Base-by-base conservation (phyloP, 2,329 filamentous ascomycete genomes). In the Aspergillus arachidicola region DNA sequence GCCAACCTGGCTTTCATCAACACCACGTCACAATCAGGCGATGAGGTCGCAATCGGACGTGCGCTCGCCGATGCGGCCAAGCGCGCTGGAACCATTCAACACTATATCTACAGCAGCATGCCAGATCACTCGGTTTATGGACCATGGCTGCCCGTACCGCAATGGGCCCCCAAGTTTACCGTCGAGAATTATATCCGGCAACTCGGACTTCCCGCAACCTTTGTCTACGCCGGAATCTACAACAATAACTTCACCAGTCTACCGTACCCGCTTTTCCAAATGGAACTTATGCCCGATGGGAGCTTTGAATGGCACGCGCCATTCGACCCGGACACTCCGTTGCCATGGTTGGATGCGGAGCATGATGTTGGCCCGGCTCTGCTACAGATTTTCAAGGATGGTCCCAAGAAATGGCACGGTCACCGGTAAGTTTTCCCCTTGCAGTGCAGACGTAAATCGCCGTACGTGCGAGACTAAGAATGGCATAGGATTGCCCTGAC, bases 191-290 rank as follows among this genome's bases (percentile, higher is more conserved):
- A 98, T 77, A 86, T 97, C 58, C 88, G 92, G 62, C 87, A 93
- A 75, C 86, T 97, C 46, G 89, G 89, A 11, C 84, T 97, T 12
- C 92, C 92, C 0, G 89, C 94, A 1, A 98, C 94, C 0, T 98
- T 97, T 77, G 90, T 97, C 68, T 97, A 97, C 79, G 93, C 94
- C 11, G 95, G 94, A 64, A 97, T 97, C 72, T 99, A 98, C 84
- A 97, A 98, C 84, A 98, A 98, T 80, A 98, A 99, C 77, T 99
- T 98, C 80, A 98, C 94, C 34, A 95, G 92, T 54, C 84, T 97
- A 36, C 89, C 88, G 1, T 98, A 97, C 74, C 95, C 95, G 1
- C 85, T 98, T 4, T 98, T 98, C 81, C 95, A 94, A 80, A 96
- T 97, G 91, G 93, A 96, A 67, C 82, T 96, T 54, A 89, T 93